Percentiles rank a stretch among this genome's conserved stretches.
Conservation (phyloP, 2,329 filamentous ascomycete genomes). For the Dothideomycetes sp. region DNA sequence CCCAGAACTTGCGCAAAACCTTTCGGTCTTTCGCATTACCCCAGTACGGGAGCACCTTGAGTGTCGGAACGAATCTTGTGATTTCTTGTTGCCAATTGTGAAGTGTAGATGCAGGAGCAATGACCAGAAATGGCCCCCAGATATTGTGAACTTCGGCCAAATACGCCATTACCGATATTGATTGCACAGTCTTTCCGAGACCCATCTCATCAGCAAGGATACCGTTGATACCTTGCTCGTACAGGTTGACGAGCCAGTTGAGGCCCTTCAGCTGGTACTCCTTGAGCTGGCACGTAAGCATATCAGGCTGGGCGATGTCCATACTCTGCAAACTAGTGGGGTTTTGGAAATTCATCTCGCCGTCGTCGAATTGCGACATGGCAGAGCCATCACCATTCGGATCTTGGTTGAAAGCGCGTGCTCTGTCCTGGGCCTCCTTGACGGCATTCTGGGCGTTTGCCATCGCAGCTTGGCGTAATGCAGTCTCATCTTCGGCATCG, state of each 20-base stretch:
- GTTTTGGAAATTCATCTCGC: slow-evolving; percentile 99
- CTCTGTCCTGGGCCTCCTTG: slow-evolving; percentile 85
- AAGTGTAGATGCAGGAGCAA: slow-evolving; percentile 87
- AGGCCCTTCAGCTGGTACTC: slow-evolving; percentile 98
- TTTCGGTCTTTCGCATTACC: slow-evolving; percentile 89
- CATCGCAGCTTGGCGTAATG: slow-evolving; percentile 71
- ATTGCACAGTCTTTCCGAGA: slow-evolving; percentile 97
- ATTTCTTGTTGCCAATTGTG: slow-evolving; percentile 99
- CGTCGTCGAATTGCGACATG: slow-evolving; percentile 72
- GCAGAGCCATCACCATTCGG: slow-evolving; percentile 38
- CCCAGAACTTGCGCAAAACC: slow-evolving; percentile 96
- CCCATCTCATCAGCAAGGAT: slow-evolving; percentile 99
- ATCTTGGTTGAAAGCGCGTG: slow-evolving; percentile 76
- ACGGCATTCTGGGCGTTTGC: slow-evolving; percentile 95
- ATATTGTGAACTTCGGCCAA: slow-evolving; percentile 95
- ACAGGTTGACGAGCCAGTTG: slow-evolving; percentile 97
- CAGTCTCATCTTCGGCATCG: slow-evolving; percentile 83
- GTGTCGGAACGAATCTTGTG: slow-evolving; percentile 79
- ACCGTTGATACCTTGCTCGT: slow-evolving; percentile 99
- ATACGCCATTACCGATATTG: slow-evolving; percentile 98
- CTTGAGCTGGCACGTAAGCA: slow-evolving; percentile 88
- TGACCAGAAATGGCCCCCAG: slow-evolving; percentile 95
- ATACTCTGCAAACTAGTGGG: slow-evolving; percentile 89
- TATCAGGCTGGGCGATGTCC: slow-evolving; percentile 85
- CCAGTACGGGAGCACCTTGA: slow-evolving; percentile 97